Conservation (phyloP, 441 rosid genomes). For the Populus hybrid region DNA sequence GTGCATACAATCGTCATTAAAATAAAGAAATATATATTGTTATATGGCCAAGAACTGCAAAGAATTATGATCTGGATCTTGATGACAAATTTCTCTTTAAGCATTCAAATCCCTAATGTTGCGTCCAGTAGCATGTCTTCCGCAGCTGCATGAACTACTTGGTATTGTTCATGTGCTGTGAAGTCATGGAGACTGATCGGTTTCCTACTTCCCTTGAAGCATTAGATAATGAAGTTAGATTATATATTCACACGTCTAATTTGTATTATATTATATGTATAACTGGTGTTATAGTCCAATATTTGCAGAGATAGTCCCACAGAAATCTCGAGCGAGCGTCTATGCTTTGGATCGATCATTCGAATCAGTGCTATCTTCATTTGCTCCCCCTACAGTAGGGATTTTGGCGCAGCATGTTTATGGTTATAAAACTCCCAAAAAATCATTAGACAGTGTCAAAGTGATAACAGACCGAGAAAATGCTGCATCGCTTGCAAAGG, state of each 20-base stretch:
- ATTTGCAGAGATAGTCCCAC: slow-evolving; percentile 53
- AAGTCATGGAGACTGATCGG: not conserved
- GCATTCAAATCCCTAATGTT: not conserved
- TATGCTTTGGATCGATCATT: slow-evolving; percentile 49
- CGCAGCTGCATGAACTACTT: not conserved
- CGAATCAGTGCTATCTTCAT: slow-evolving; percentile 37
- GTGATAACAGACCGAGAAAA: slow-evolving; percentile 35
- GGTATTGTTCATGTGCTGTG: not conserved
- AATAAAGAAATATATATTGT: not conserved
- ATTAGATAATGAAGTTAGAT: not conserved
- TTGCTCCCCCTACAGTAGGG: slow-evolving; percentile 47
- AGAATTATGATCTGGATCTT: no score
- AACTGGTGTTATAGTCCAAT: slow-evolving; percentile 34
- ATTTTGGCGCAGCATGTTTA: slow-evolving; percentile 42
- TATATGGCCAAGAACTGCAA: no score
- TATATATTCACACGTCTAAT: not conserved
- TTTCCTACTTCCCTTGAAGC: not conserved
- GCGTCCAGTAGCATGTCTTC: not conserved
- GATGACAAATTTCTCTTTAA: not conserved
- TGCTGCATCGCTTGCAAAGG: slow-evolving; percentile 46
- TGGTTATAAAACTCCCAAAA: slow-evolving; percentile 36
- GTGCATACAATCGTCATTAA: not conserved
- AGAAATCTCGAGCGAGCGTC: slow-evolving; percentile 44
- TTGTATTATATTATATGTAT: not conserved
- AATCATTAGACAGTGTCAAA: slow-evolving; percentile 15